Base-by-base conservation (phyloP, 1,284 basidiomycete species). In the Fomitopsis betulina region DNA sequence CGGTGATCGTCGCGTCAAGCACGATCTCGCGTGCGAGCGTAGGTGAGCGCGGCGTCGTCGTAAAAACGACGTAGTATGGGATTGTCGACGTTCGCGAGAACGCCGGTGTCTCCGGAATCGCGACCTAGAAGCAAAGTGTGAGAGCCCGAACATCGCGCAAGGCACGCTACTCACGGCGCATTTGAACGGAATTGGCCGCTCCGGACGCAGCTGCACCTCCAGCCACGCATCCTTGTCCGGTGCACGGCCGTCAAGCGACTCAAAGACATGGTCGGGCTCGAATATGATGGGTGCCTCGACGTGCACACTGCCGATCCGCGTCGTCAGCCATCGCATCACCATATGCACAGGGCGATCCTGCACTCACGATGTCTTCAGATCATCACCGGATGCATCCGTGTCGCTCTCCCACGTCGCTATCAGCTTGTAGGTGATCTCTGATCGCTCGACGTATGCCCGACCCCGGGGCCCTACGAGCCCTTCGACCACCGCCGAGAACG, bases 31-130 rank as follows among this genome's bases (percentile, higher is more conserved):
- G 79, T 7, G 83, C 78, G 40, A 88, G 72, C 17, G 70, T 64
- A 0, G 74, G 68, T 17, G 80, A 84, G 39, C 81, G 76, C 17
- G 83, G 81, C 7, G 72, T 80, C 21, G 87, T 88, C 13, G 81
- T 80, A 69, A 88, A 89, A 27, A 89, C 83, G 47, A 88, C 85
- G 65, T 84, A 89, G 66, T 83, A 89, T 25, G 86, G 81, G 56
- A 89, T 79, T 27, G 78, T 78, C 13, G 77, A 78, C 33, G 75
- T 69, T 12, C 86, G 84, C 61, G 80, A 75, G 71, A 88, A 88
- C 7, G 77, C 78, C 10, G 80, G 74, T 10, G 81, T 76, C 38
- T 76, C 79, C 17, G 87, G 87, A 23, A 89, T 71, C 37, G 86
- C 86, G 23, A 87, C 75, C 87, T 89, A 54, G 54, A 25, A 47